Percentiles rank a stretch among this genome's conserved stretches.
These are phyloP conservation scores for Mycena pura DNA, from an alignment of 768 basidiomycete species.

Conservation along the genomic window DNA sequence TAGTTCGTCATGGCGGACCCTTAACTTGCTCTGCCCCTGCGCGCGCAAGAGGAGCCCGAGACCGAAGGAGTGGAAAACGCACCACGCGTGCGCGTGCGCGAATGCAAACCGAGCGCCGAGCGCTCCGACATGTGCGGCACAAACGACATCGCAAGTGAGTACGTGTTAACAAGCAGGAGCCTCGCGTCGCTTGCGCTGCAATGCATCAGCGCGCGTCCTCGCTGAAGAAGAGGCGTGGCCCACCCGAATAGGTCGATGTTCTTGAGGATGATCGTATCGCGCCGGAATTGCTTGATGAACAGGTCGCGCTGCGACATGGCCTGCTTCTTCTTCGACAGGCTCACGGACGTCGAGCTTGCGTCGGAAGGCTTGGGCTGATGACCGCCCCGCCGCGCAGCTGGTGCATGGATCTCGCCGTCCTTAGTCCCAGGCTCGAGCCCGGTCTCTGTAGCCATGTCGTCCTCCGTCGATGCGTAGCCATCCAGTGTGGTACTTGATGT, in stretches of 20 bases:
- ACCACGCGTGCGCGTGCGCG: constrained; percentile 84
- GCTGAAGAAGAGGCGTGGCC: constrained; percentile 32
- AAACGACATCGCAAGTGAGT: constrained; percentile 64
- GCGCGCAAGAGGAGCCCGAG: constrained; percentile 84
- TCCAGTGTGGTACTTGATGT: constrained; percentile 33
- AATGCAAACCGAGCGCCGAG: constrained; percentile 74
- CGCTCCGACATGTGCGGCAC: constrained; percentile 60
- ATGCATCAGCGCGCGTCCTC: constrained; percentile 24
- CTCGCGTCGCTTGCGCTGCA: constrained; percentile 88
- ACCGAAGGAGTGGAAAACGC: constrained; percentile 85
- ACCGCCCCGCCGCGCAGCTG: constrained; percentile 1
- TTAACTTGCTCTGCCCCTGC: constrained; percentile 85
- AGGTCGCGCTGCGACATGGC: constrained; percentile 84
- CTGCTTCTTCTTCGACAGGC: constrained; percentile 34
- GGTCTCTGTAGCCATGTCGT: constrained; percentile 75
- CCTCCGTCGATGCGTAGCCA: constrained; percentile 59
- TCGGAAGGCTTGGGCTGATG: constrained; percentile 39
- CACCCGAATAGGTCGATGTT: constrained; percentile 90
- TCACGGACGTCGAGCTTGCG: constrained; percentile 41
- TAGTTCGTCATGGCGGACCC: constrained; percentile 96
- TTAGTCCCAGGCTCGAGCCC: constrained; percentile 71
- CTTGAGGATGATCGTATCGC: constrained; percentile 80
- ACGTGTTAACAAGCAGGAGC: constrained; percentile 75
- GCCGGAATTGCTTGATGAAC: constrained; percentile 86
- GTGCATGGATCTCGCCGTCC: constrained; percentile 43